Base-by-base conservation (phyloP, 1,284 basidiomycete species). In the Ustilago cynodontis region DNA sequence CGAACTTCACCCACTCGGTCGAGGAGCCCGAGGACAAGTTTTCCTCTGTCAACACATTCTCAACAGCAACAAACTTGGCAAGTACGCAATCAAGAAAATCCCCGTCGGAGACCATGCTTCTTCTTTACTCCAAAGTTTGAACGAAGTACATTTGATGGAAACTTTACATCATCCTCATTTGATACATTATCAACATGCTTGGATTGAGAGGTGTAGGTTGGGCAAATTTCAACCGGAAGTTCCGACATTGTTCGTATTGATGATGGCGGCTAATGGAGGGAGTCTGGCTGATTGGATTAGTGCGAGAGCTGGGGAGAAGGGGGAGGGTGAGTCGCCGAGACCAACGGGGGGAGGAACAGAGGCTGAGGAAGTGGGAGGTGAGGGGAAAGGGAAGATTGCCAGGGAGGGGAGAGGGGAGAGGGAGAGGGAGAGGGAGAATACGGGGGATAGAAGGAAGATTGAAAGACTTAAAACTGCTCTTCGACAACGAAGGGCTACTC, bases 131-230 rank as follows among this genome's bases (percentile, higher is more conserved):
- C 64, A 71, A 33, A 80, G 75, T 35, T 59, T 85, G 22, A 79
- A 73, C 43, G 84, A 92, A 90, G 92, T 94, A 47, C 91, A 92
- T 54, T 88, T 95, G 6, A 88, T 97, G 58, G 94, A 97, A 84
- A 88, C 90, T n/a, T 88, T 98, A 4, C 91, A 92, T 59, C 95
- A 98, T 87, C 92, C 92, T 3, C 96, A 97, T 77, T 94, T 98
- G 77, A 90, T 97, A 71, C 94, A 93, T 18, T 97, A 97, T 83
- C 95, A 97, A 86, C 95, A 97, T 80, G 91, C 94, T 0, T 98
- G 95, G 95, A 90, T 98, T 20, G 95, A 98, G 85, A 70, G 73
- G 49, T 69, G 78, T 9, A 78, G 78, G 61, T 37, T 71, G 22
- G 75, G 71, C 9, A 43, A 67, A 8, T 84, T 83, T 39, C 67